Percentiles rank a stretch among this genome's conserved stretches.
Evolutionary conservation across 2,329 filamentous ascomycete genomes (phyloP).

Genomic region (Talaromyces sp.): DNA sequence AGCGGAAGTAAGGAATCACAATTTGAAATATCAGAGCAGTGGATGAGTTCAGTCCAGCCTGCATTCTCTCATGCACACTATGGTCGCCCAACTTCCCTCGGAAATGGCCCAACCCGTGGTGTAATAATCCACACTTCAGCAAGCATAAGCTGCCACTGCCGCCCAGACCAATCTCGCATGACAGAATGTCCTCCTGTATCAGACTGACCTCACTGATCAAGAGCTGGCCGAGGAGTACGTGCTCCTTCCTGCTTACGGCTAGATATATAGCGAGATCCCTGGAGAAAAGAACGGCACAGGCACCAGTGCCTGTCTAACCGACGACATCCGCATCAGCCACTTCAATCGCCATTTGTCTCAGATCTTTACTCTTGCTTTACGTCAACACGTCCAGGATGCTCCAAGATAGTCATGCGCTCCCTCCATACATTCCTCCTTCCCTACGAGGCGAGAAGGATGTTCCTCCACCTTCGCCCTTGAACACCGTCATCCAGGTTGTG

Average conservation of each 20-base stretch:
- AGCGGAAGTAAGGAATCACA: too few species aligned
- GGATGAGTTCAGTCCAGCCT: too few species aligned
- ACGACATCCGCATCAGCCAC: conserved; percentile 5
- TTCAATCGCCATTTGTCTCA: conserved; percentile 6
- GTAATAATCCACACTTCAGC: background rate
- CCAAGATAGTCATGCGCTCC: background rate
- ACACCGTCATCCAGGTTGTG: conserved; percentile 55
- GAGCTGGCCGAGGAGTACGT: background rate
- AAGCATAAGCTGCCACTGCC: conserved; percentile 3
- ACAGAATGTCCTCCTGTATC: background rate
- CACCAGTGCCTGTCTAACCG: background rate
- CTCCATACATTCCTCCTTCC: background rate
- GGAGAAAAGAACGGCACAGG: background rate
- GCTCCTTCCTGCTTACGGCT: conserved; percentile 2
- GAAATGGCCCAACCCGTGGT: background rate
- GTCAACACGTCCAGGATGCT: background rate
- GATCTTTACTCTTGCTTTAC: conserved; percentile 2
- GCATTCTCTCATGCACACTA: too few species aligned
- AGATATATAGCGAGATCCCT: background rate
- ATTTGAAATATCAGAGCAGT: too few species aligned
- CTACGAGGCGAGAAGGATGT: background rate
- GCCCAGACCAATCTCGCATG: background rate
- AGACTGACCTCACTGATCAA: background rate
- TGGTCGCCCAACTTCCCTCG: background rate
- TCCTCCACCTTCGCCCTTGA: conserved; percentile 39